Evolutionary conservation across 176 grass and related monocot species (phyloP).

Genomic region (Phragmites australis): DNA sequence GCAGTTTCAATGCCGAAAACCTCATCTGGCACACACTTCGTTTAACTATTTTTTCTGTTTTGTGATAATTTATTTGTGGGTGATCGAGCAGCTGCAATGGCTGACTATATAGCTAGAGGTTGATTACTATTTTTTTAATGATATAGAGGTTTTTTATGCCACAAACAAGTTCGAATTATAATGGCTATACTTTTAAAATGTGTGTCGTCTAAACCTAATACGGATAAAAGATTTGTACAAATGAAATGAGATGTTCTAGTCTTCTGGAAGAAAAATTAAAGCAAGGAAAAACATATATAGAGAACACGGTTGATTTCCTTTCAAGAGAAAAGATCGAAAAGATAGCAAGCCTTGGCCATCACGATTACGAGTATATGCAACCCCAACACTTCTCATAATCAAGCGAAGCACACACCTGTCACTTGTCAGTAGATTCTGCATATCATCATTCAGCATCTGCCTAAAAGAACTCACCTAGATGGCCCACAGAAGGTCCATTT

Average conservation of each 20-base stretch:
- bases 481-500: slow-evolving; percentile 25
- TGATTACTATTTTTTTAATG: no score
- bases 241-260: not conserved
- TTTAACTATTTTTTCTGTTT: no score
- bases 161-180: not conserved
- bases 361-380: slow-evolving; percentile 49
- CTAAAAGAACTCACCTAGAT: slow-evolving; percentile 3
- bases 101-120: no score
- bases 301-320: slow-evolving; percentile 38
- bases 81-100: no score
- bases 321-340: not conserved
- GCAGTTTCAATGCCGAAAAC: no score
- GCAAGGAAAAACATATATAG: not conserved
- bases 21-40: no score
- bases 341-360: slow-evolving; percentile 15
- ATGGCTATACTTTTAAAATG: not conserved
- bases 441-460: not conserved
- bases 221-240: not conserved
- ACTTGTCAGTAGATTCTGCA: slow-evolving; percentile 26
- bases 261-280: not conserved
- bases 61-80: no score
- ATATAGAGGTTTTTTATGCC: no score
- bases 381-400: slow-evolving; percentile 17
- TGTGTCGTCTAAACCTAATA: not conserved
- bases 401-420: slow-evolving; percentile 48